Base-by-base conservation (phyloP, 345 rosid genomes). In the Raphanus raphanistrum region DNA sequence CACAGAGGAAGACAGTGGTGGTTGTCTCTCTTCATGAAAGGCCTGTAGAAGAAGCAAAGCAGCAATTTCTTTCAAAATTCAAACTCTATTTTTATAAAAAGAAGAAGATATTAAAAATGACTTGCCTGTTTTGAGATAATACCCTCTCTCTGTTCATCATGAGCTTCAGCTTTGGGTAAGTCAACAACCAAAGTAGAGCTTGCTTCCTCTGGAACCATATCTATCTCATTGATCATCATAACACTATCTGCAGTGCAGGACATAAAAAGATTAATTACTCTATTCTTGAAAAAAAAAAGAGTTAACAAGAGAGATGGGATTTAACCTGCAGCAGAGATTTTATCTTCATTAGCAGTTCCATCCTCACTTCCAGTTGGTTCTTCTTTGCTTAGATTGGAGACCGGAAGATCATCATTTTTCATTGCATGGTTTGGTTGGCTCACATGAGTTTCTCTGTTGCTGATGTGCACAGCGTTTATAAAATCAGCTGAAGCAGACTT, bases 201-300 rank as follows among this genome's bases (percentile, higher is more conserved):
- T 61, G 64, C 66, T 31, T 82, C 89, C 74, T 68, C 79, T 60
- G 55, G 41, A 48, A 70, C 81, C 60, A 26, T 75, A 73, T 82
- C 87, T 75, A 60, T 63, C 79, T 71, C 68, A 79, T 79, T 74
- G 58, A 15, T 80, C 78, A 80, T 57, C 55, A 68, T 81, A 58
- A 76, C 75, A 62, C 82, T 70, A 68, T 66, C 92, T 84, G 86
- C 85, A 83, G 66, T 84, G 86, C 85, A 83, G 66, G 82, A 79
- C 55, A 65, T 41, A 70, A 21, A 21, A 21, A 21, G 21, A 21
- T 21, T 21, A 3, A 7, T 15, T 64, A 5, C 32, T 16, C 73
- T 36, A 71, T 17, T 36, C 28, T 41, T 35, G 41, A 35, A 76
- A 38, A 35, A 35, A 38, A 63, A 54, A 41, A 71, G 67, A 41